phyloP scores from a whole-genome alignment of 768 basidiomycete species.

The Gymnopilus dilepis region DNA sequence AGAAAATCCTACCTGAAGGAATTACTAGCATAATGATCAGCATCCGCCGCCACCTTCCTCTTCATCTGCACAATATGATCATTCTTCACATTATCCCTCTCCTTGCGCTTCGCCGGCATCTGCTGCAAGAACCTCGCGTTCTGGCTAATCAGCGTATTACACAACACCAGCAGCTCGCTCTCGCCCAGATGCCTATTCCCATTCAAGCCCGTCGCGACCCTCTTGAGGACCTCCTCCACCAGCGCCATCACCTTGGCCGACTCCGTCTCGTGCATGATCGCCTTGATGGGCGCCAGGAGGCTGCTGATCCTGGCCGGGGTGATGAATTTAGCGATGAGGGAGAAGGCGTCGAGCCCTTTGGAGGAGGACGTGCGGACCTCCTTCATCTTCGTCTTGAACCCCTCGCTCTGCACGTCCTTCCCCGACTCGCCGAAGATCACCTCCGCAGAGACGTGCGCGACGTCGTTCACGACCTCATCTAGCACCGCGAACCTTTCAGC shows the following conservation, averaged over 20 bases:
- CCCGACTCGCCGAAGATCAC: constrained; percentile 95
- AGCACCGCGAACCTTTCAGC: constrained; percentile 61
- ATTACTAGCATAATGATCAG: constrained; percentile 82
- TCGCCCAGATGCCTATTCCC: constrained; percentile 76
- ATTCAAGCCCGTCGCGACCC: constrained; percentile 85
- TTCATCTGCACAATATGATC: constrained; percentile 81
- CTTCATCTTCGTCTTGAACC: constrained; percentile 93
- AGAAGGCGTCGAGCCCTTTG: constrained; percentile 87
- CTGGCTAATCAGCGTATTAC: constrained; percentile 89
- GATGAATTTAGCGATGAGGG: constrained; percentile 77
- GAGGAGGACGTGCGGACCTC: constrained; percentile 86
- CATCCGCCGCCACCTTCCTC: constrained; percentile 57
- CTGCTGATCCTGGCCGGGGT: constrained; percentile 78
- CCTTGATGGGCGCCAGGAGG: constrained; percentile 78
- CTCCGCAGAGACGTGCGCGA: constrained; percentile 82
- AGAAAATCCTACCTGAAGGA: constrained; percentile 72
- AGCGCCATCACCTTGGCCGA: constrained; percentile 79
- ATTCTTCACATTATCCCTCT: constrained; percentile 47
- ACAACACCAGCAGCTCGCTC: constrained; percentile 76
- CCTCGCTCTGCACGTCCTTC: constrained; percentile 85
- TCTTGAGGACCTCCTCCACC: constrained; percentile 87
- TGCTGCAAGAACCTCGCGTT: constrained; percentile 87
- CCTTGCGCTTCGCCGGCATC: constrained; percentile 43
- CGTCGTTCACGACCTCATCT: constrained; percentile 78
- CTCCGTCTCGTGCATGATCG: constrained; percentile 86